A percentile compares a stretch with the other conserved stretches of the same genome.
phyloP scores from a whole-genome alignment of 1,284 basidiomycete species.

The Irpex sp. region DNA sequence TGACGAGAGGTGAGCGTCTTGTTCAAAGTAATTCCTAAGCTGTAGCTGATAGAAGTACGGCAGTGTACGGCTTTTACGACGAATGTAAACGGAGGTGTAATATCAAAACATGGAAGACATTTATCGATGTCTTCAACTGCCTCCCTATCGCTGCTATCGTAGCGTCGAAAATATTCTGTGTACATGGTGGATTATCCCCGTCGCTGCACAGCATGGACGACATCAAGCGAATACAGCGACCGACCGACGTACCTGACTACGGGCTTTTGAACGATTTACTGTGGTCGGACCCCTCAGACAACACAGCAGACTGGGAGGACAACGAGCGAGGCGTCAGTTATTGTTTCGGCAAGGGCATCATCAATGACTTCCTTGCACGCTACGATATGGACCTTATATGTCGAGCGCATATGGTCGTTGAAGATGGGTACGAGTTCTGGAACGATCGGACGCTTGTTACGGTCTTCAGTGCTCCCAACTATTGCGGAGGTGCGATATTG shows the following conservation, averaged over 20 bases:
- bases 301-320: slow-evolving; percentile 98
- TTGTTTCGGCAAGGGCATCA: slow-evolving; percentile 97
- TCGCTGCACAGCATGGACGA: slow-evolving; percentile 98
- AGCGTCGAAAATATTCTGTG: slow-evolving; percentile 99
- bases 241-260: slow-evolving; percentile 99
- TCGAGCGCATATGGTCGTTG: slow-evolving; percentile 99
- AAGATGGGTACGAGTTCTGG: slow-evolving; percentile 99
- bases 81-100: slow-evolving; percentile 99
- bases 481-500: slow-evolving; percentile 82
- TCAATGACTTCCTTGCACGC: slow-evolving; percentile 91
- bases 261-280: slow-evolving; percentile 96
- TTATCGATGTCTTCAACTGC: slow-evolving; percentile 99
- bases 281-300: slow-evolving; percentile 99
- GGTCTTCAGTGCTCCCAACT: slow-evolving; percentile 97
- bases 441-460: slow-evolving; percentile 98
- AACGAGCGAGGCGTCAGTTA: slow-evolving; percentile 99
- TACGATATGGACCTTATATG: slow-evolving; percentile 99
- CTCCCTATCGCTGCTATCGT: slow-evolving; percentile 98
- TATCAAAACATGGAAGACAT: slow-evolving; percentile 99
- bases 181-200: slow-evolving; percentile 98
- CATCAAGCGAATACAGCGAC: slow-evolving; percentile 96
- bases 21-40: slow-evolving; percentile 1
- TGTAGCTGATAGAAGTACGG: slow-evolving; percentile 15
- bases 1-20: slow-evolving; percentile 80
- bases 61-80: slow-evolving; percentile 99